Conservation (phyloP, 148 eudicot species). For the Fallopia convolvulus region DNA sequence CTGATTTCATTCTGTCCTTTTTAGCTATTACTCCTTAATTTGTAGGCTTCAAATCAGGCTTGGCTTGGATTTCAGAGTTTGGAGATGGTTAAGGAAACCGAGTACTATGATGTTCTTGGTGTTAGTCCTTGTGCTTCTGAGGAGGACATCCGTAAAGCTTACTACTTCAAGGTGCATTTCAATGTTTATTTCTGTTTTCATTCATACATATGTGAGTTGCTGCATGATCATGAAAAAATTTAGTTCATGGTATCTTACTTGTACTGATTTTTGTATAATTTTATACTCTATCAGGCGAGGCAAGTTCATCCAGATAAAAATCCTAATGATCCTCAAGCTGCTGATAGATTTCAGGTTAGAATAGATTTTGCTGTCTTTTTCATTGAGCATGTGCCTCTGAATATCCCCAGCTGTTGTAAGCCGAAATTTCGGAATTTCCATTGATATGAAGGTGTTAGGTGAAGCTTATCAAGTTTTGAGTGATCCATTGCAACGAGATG, state of each 20-base stretch:
- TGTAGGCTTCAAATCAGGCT: not conserved
- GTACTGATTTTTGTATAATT: not conserved
- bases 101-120: constrained; percentile 74
- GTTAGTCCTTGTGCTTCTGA: constrained; percentile 62
- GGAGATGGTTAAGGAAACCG: constrained; percentile 25
- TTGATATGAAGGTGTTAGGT: constrained; percentile 44
- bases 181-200: not conserved
- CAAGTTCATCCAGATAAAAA: constrained; percentile 95
- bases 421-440: not conserved
- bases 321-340: constrained; percentile 86
- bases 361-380: not conserved
- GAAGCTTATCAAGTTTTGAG: constrained; percentile 95
- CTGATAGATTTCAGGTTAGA: constrained; percentile 76
- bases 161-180: constrained; percentile 58
- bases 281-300: constrained; percentile 70
- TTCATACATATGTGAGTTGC: too few relatives aligned
- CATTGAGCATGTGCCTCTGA: not conserved
- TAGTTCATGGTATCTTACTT: too few relatives aligned
- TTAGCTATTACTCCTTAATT: too few relatives aligned
- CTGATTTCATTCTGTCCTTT: too few relatives aligned
- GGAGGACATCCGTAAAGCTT: constrained; percentile 87
- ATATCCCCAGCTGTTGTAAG: not conserved
- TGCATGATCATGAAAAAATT: not conserved
- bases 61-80: not conserved
- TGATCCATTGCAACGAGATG: constrained; percentile 75